A percentile compares a stretch with the other conserved stretches of the same genome.
Conservation (phyloP, 2,329 filamentous ascomycete genomes). For the Colletotrichum godetiae region DNA sequence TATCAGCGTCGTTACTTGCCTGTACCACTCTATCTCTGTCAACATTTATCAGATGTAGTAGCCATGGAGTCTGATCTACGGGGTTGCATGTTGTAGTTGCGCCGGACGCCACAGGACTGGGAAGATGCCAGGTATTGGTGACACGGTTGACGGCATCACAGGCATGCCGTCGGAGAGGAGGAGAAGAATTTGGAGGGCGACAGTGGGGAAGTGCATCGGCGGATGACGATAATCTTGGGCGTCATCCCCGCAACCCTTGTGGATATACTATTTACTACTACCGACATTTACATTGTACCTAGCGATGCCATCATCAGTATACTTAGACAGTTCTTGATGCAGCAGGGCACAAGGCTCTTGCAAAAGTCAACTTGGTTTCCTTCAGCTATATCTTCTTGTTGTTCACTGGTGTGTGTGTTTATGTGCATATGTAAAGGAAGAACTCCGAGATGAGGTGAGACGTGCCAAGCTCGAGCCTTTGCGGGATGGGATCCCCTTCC, state of each 20-base stretch:
- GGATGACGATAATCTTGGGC: slow-evolving; percentile 36
- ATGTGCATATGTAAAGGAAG: background rate
- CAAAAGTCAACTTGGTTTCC: background rate
- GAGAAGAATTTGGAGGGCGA: background rate
- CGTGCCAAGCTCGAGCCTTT: background rate
- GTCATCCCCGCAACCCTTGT: slow-evolving; percentile 32
- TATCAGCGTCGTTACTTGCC: slow-evolving; percentile 23
- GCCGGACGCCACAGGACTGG: slow-evolving; percentile 26
- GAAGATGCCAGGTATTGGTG: slow-evolving; percentile 14
- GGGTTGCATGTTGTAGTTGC: slow-evolving; percentile 27
- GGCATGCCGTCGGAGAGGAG: slow-evolving; percentile 8
- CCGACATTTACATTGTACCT: slow-evolving; percentile 35
- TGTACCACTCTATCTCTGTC: background rate
- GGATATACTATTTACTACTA: slow-evolving; percentile 35
- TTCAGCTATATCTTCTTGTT: background rate
- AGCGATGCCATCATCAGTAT: slow-evolving; percentile 34
- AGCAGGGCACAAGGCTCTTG: slow-evolving; percentile 25
- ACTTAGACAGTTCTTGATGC: slow-evolving; percentile 32
- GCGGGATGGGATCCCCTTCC: background rate
- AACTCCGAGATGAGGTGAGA: slow-evolving; percentile 2
- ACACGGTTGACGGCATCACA: background rate
- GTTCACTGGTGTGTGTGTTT: background rate
- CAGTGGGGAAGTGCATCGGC: slow-evolving; percentile 23
- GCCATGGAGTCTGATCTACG: slow-evolving; percentile 15
- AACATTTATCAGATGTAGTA: background rate